Conservation (phyloP, 2,329 filamentous ascomycete species). For the Elsinoe batatas region DNA sequence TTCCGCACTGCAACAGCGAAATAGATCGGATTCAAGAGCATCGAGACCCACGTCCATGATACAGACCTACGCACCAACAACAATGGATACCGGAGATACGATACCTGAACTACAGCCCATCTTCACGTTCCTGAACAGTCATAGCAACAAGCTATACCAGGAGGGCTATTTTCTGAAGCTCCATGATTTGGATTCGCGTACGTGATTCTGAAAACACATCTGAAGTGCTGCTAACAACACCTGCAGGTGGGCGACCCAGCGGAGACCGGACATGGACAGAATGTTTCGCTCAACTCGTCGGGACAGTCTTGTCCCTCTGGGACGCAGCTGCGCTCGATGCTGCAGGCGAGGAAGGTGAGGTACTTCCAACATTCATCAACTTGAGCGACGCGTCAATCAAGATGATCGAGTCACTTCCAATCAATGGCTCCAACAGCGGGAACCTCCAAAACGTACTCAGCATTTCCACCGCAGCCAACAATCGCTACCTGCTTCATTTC, state of each 20-base stretch:
- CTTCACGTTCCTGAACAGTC: conserved; percentile 87
- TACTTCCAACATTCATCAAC: conserved; percentile 89
- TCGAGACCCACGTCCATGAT: conserved; percentile 75
- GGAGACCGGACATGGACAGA: conserved; percentile 85
- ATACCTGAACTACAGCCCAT: conserved; percentile 89
- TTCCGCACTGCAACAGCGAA: conserved; percentile 28
- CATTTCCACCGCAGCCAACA: conserved; percentile 88
- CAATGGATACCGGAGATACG: conserved; percentile 79
- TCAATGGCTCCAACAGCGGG: conserved; percentile 64
- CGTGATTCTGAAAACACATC: conserved; percentile 29
- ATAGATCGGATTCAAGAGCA: conserved; percentile 29
- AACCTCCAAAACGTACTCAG: conserved; percentile 90
- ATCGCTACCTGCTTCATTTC: conserved; percentile 92
- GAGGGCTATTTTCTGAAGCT: conserved; percentile 97
- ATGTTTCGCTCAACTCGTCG: conserved; percentile 92
- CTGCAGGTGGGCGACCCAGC: conserved; percentile 75
- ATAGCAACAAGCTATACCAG: conserved; percentile 92
- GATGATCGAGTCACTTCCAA: conserved; percentile 78
- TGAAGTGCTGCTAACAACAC: not conserved
- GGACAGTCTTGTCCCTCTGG: conserved; percentile 91
- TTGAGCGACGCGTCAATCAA: conserved; percentile 95
- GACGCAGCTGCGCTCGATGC: conserved; percentile 85
- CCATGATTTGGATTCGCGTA: conserved; percentile 87
- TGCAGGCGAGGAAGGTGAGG: conserved; percentile 73
- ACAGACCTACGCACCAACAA: conserved; percentile 71